Evolutionary conservation across 2,329 filamentous ascomycete species (phyloP).

Genomic region (Aspergillus sp.): DNA sequence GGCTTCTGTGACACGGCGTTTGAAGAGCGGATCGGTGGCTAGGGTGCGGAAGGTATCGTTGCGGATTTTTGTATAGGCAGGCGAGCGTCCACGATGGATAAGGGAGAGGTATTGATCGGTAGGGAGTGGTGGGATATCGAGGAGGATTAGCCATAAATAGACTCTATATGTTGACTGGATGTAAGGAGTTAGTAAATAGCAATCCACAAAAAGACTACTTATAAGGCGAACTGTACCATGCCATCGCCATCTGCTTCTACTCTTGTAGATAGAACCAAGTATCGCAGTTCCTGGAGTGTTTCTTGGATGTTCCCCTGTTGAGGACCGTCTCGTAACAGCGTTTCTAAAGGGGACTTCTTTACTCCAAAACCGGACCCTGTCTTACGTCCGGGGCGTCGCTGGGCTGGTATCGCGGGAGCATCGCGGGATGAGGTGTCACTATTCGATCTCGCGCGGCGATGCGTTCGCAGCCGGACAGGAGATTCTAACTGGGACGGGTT

Average conservation of each 20-base stretch:
- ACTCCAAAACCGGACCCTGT: slow-evolving; percentile 44
- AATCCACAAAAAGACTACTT: not conserved
- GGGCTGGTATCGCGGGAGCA: slow-evolving; percentile 23
- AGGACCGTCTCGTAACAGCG: slow-evolving; percentile 77
- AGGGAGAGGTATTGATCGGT: slow-evolving; percentile 88
- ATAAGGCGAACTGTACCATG: slow-evolving; percentile 42
- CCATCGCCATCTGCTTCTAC: slow-evolving; percentile 54
- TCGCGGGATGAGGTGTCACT: slow-evolving; percentile 63
- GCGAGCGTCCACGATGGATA: slow-evolving; percentile 88
- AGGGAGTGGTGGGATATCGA: slow-evolving; percentile 79
- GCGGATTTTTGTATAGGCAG: slow-evolving; percentile 94
- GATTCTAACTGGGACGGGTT: slow-evolving; percentile 28
- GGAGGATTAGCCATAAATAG: slow-evolving; percentile 92
- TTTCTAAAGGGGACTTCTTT: slow-evolving; percentile 62
- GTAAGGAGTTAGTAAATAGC: slow-evolving; percentile 11
- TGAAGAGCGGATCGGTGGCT: slow-evolving; percentile 95
- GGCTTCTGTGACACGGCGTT: slow-evolving; percentile 90
- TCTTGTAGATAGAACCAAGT: slow-evolving; percentile 50
- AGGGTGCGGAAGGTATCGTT: slow-evolving; percentile 98
- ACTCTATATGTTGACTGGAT: slow-evolving; percentile 83
- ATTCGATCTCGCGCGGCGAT: slow-evolving; percentile 65
- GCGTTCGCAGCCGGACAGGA: slow-evolving; percentile 25
- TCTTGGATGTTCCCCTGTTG: slow-evolving; percentile 61
- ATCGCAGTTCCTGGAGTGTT: slow-evolving; percentile 48
- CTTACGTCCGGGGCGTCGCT: slow-evolving; percentile 43